These are phyloP conservation scores for Wickerhamia fluorescens DNA, from an alignment of 805 yeast genomes.

Conservation along the genomic window DNA sequence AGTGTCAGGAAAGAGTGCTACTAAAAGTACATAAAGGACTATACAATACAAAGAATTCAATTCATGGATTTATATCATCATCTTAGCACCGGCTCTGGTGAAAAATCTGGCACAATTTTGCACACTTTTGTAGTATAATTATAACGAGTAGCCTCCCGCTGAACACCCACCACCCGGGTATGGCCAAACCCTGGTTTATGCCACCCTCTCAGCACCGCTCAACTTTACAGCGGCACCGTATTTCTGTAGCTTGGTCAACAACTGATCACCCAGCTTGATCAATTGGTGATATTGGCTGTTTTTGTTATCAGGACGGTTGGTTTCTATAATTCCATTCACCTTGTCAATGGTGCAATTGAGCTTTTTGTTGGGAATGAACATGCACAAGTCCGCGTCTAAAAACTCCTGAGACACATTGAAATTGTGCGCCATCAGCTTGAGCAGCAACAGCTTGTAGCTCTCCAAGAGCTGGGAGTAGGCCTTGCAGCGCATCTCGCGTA, in stretches of 20 bases:
- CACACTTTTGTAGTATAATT: too few relatives aligned
- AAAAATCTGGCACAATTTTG: too few relatives aligned
- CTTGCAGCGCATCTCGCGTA: constrained; percentile 90
- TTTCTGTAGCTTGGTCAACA: constrained; percentile 90
- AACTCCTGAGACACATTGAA: constrained; percentile 88
- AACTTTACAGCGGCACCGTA: constrained; percentile 96
- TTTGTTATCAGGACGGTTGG: constrained; percentile 94
- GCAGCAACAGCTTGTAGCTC: constrained; percentile 83
- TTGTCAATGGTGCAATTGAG: constrained; percentile 93
- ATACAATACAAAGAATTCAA: too few relatives aligned
- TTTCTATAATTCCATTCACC: constrained; percentile 91
- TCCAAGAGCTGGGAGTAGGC: constrained; percentile 92
- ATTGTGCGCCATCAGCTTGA: constrained; percentile 89
- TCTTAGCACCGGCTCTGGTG: too few relatives aligned
- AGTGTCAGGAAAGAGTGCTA: too few relatives aligned
- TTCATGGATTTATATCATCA: too few relatives aligned
- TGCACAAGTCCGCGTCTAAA: constrained; percentile 79
- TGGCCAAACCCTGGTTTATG: too few relatives aligned
- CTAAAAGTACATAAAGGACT: too few relatives aligned
- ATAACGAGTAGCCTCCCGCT: too few relatives aligned
- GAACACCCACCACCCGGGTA: too few relatives aligned
- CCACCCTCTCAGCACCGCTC: constrained; percentile 78
- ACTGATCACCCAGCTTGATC: constrained; percentile 86
- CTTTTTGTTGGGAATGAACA: constrained; percentile 87
- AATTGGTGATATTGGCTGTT: constrained; percentile 86